Conservation (phyloP, 306 rosid genomes). For the Dryas alaskensis region DNA sequence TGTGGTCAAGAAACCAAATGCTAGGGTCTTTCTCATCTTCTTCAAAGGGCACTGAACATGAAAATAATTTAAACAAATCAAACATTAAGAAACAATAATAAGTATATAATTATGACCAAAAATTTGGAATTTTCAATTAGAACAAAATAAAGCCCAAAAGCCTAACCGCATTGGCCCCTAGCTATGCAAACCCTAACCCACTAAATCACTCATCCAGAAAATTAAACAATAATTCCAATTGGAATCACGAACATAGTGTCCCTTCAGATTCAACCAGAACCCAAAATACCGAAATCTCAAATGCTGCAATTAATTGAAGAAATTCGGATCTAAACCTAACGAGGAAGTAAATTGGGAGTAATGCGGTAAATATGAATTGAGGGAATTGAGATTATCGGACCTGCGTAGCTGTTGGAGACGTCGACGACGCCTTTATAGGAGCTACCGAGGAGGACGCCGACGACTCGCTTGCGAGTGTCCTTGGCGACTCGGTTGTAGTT, state of each 20-base stretch:
- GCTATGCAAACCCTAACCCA: background rate
- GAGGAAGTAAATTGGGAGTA: background rate
- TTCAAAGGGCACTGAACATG: conserved; percentile 78
- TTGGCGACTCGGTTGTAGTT: conserved; percentile 87
- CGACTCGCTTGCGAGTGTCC: conserved; percentile 81
- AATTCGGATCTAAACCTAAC: background rate
- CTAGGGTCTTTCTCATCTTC: conserved; percentile 90
- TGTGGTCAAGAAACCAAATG: conserved; percentile 97
- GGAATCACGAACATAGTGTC: background rate
- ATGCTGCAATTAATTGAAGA: background rate
- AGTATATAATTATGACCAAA: background rate
- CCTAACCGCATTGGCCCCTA: background rate
- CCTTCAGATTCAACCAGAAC: background rate
- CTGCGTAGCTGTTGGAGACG: conserved; percentile 86
- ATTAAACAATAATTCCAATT: background rate
- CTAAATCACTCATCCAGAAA: background rate
- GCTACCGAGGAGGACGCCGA: conserved; percentile 79
- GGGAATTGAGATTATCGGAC: conserved; percentile 26
- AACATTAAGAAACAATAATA: background rate
- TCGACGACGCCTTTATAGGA: conserved; percentile 81
- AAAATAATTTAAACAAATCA: background rate
- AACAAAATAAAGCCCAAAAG: background rate
- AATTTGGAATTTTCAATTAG: background rate
- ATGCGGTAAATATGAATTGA: background rate
- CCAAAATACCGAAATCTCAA: background rate